Percentiles rank a stretch among this genome's conserved stretches.
These are phyloP conservation scores for Kappamyces sp. DNA, from an alignment of 192 early-diverging fungal genomes.

Conservation along the genomic window DNA sequence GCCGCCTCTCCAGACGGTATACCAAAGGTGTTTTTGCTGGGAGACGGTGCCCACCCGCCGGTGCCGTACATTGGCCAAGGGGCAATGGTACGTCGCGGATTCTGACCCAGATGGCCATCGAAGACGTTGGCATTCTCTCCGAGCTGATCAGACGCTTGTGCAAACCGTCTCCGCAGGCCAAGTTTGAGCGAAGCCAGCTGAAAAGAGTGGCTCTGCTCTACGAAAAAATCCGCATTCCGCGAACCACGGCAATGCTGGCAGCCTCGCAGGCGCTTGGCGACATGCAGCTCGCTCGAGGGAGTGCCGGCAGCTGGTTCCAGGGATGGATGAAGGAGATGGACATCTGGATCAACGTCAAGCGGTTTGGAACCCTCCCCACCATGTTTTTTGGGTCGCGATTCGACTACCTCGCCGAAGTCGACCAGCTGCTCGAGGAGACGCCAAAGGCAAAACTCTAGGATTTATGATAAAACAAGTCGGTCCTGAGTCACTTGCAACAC, in stretches of 20 bases:
- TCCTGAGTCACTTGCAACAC: slow-evolving; percentile 16
- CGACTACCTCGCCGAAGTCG: slow-evolving; percentile 14
- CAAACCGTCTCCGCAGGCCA: slow-evolving; percentile 4
- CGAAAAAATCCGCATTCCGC: slow-evolving; percentile 3
- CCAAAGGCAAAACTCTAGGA: neutral
- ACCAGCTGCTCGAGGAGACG: too few species aligned
- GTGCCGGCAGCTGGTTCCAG: neutral
- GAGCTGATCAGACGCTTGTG: slow-evolving; percentile 1
- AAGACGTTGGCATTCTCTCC: slow-evolving; percentile 23
- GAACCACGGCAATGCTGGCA: slow-evolving; percentile 14
- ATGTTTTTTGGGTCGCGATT: slow-evolving; percentile 17
- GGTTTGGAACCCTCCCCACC: slow-evolving; percentile 12
- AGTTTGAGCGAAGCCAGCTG: neutral
- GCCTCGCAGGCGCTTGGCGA: neutral
- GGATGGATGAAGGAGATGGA: slow-evolving; percentile 12
- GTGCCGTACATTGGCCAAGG: slow-evolving; percentile 42
- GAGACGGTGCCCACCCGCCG: slow-evolving; percentile 39
- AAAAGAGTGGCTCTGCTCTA: neutral
- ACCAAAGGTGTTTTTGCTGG: slow-evolving; percentile 19
- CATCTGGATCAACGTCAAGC: slow-evolving; percentile 11
- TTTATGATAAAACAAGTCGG: slow-evolving; percentile 16
- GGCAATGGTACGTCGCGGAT: slow-evolving; percentile 15
- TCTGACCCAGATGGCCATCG: slow-evolving; percentile 24
- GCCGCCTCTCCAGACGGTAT: slow-evolving; percentile 6
- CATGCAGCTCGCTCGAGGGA: slow-evolving; percentile 7